Evolutionary conservation across 2,329 filamentous ascomycete genomes (phyloP), one percentile per base, ranked within the genome.

Genomic region (Thyridium curvatum): DNA sequence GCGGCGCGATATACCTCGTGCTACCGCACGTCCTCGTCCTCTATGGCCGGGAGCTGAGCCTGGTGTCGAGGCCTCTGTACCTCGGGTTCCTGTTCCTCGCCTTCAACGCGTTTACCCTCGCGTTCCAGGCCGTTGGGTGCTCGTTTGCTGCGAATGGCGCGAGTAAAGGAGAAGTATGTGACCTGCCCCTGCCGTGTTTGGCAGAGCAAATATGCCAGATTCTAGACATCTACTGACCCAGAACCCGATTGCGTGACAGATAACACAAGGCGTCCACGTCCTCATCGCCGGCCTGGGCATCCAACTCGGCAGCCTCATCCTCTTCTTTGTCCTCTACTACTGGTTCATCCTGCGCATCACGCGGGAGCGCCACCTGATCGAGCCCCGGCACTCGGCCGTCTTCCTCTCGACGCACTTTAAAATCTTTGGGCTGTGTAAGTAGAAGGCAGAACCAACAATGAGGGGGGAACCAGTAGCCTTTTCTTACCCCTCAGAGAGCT

Each of bases 11-110:
- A 18, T 72, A 68, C 38, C 52, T 64, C 16, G 48, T 68, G 8
- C 51, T 74, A 14, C 70, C 71, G 3, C 68, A 68, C 33, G 52
- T 73, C 16, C 53, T 74, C 29, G 53, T 58, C 8, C 48, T 74
- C 4, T 74, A 73, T 42, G 71, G 71, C 15, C 58, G 64, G 8
- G 55, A 61, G 7, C 60, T 65, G 14, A 60, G 58, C 13, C 53
- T 61, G 3, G 47, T 63, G 2, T 43, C 50, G 4, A 37, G 55
- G 45, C 64, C 66, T 1, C 43, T 60, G 1, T 52, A 60, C 32
- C 48, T 60, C 9, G 60, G 52, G 1, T 42, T 64, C 12, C 39
- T 59, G 18, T 60, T 69, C 37, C 50, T 57, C 34, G 46, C 49
- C 12, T 43, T 68, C 17, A 49, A 59, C 29, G 48, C 57, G 33